A percentile compares a stretch with the other conserved stretches of the same genome.
Conservation (phyloP, 2,329 filamentous ascomycete genomes). For the Fusarium concolor region DNA sequence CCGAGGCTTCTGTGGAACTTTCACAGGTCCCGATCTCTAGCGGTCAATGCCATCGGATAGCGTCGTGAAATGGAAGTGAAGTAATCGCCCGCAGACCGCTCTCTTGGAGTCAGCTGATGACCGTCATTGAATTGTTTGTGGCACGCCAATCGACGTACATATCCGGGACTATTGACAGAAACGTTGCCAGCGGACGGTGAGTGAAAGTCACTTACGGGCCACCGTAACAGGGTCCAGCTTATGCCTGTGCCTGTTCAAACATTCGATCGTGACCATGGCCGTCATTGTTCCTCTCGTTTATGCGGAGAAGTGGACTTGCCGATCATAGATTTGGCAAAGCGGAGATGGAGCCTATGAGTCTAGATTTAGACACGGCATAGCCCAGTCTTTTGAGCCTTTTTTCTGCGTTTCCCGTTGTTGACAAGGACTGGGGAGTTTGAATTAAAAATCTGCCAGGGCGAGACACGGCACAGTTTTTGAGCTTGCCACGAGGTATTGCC, state of each 20-base stretch:
- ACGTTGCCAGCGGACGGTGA: conserved; percentile 16
- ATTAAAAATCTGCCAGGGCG: conserved; percentile 28
- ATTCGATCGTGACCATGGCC: conserved; percentile 2
- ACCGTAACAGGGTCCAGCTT: conserved; percentile 4
- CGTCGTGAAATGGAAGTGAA: conserved; percentile 13
- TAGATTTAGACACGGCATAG: conserved; percentile 12
- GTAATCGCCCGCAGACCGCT: conserved; percentile 40
- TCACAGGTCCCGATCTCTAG: conserved; percentile 23
- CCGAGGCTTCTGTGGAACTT: conserved; percentile 5
- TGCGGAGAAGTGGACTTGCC: conserved; percentile 33
- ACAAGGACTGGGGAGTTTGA: background rate
- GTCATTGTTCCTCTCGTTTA: conserved; percentile 38
- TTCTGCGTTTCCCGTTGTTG: conserved; percentile 8
- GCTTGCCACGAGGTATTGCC: conserved; percentile 29
- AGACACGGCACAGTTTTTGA: conserved; percentile 13
- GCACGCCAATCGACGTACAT: background rate
- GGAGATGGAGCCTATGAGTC: conserved; percentile 7
- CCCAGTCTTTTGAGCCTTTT: conserved; percentile 10
- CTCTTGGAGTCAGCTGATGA: conserved; percentile 10
- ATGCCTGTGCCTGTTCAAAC: conserved; percentile 2
- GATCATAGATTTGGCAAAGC: conserved; percentile 19
- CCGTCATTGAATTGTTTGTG: conserved; percentile 11
- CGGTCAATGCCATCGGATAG: conserved; percentile 37
- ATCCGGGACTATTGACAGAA: conserved; percentile 12
- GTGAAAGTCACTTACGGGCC: conserved; percentile 1